phyloP scores from a whole-genome alignment of 495 filamentous ascomycete genomes.

The Penicillium salamii region DNA sequence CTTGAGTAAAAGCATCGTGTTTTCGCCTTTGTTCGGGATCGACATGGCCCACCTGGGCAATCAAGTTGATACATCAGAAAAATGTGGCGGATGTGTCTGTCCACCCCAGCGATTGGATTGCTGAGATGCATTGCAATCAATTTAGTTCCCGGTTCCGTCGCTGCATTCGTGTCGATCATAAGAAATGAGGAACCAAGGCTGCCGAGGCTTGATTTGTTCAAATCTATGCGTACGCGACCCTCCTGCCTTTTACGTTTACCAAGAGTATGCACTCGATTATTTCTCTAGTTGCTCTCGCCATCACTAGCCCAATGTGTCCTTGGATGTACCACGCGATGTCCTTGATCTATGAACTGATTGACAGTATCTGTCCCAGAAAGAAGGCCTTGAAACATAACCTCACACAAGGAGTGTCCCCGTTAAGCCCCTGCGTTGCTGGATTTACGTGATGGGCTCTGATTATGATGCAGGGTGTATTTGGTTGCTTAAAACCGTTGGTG shows the following conservation, averaged over 20 bases:
- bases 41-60: background rate
- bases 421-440: background rate
- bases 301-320: background rate
- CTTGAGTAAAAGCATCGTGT: too few species aligned
- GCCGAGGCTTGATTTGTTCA: background rate
- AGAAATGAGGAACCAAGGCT: background rate
- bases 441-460: background rate
- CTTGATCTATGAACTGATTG: background rate
- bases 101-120: background rate
- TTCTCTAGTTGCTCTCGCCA: background rate
- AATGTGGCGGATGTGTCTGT: background rate
- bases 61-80: conserved; percentile 1
- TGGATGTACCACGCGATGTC: background rate
- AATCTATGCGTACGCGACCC: background rate
- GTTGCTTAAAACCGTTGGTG: too few species aligned
- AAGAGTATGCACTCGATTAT: background rate
- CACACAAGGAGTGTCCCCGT: background rate
- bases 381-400: background rate
- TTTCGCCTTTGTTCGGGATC: conserved; percentile 3
- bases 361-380: background rate
- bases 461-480: background rate
- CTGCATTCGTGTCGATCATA: background rate
- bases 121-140: background rate
- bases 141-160: conserved; percentile 11
- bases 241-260: background rate